Evolutionary conservation across 441 rosid species (phyloP), one percentile per base, ranked within the genome.

Genomic region (Raphanus hybrid): DNA sequence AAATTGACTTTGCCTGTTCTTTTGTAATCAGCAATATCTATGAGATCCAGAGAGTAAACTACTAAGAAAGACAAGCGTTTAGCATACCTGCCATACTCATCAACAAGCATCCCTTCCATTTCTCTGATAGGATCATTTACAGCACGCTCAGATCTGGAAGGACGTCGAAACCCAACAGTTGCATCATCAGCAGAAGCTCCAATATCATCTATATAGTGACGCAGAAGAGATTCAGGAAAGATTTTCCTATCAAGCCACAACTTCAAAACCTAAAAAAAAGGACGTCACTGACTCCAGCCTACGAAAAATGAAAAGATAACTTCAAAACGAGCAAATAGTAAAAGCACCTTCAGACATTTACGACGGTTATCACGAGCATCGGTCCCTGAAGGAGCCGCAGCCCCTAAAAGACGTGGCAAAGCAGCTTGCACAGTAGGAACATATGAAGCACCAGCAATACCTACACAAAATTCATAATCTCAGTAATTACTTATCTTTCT

Each of bases 51-150:
- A 10, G 64, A 76, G 50, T 16, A 72, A 64, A 68, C 26, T 70
- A 64, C 23, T 6, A 57, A 60, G 32, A 8, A 75, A 41, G 55
- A 79, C 23, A 27, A 6, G 26, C 26, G 20, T 70, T 64, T 64
- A 37, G 35, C 86, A 32, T 73, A 93, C 99, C 99, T 93, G 76
- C 99, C 99, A 84, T 95, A 95, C 85, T 95, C 99, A 82, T 95
- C 99, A 50, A 96, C 97, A 83, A 84, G 89, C 92, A 95, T 91
- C 86, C 98, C 98, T 82, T 95, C 99, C 96, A 95, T 95, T 86
- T 88, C 98, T 84, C 99, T 90, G 39, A 95, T 80, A 65, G 99
- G 99, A 82, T 95, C 99, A 75, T 93, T 92, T 20, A 95, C 85
- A 64, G 98, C 89, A 58, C 98, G 92, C 85, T 95, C 97, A 23